A percentile compares a stretch with the other conserved stretches of the same genome.
phyloP scores from a whole-genome alignment of 2,329 filamentous ascomycete species.

The Atkinsonella texensis region DNA sequence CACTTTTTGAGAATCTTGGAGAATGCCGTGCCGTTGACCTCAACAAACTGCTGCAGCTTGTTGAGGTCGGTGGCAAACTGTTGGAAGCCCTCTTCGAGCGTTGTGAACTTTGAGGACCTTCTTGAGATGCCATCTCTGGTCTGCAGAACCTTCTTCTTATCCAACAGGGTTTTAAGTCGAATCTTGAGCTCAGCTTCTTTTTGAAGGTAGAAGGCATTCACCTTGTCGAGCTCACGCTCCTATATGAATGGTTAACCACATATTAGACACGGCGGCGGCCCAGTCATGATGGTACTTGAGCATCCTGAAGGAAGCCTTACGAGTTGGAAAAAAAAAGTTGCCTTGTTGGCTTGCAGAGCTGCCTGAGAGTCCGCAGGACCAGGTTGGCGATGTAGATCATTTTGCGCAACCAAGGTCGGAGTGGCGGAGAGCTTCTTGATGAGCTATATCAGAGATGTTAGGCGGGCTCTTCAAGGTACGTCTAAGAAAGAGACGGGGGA shows the following conservation, averaged over 20 bases:
- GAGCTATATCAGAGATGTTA: constrained; percentile 46
- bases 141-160: constrained; percentile 89
- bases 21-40: constrained; percentile 94
- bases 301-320: constrained; percentile 37
- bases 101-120: constrained; percentile 85
- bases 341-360: constrained; percentile 89
- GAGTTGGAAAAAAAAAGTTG: constrained; percentile 96
- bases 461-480: neutral
- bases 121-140: constrained; percentile 71
- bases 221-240: constrained; percentile 97
- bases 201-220: constrained; percentile 94
- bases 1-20: constrained; percentile 99
- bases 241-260: constrained; percentile 23
- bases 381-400: constrained; percentile 40
- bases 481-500: neutral
- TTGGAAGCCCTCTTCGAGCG: constrained; percentile 90
- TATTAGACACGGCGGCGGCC: neutral
- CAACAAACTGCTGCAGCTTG: constrained; percentile 96
- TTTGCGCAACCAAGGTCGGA: constrained; percentile 67
- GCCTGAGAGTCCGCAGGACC: constrained; percentile 63
- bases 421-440: constrained; percentile 97
- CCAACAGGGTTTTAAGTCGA: constrained; percentile 78
- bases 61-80: constrained; percentile 95
- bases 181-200: constrained; percentile 98
- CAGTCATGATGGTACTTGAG: neutral